phyloP scores from a whole-genome alignment of 345 rosid species.

The Garcia nutans region DNA sequence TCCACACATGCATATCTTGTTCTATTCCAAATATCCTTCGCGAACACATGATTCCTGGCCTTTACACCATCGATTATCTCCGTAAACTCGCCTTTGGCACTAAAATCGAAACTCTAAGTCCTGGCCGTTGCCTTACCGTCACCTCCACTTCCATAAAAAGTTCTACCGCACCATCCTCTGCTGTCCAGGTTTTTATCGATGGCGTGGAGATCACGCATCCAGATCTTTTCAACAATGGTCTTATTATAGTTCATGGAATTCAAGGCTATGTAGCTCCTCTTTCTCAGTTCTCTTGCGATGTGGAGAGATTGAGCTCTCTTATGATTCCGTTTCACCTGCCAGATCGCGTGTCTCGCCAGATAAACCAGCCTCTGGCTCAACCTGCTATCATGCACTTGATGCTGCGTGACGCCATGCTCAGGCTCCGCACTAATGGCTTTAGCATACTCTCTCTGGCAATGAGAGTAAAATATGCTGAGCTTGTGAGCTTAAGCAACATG shows the following conservation, averaged over 20 bases:
- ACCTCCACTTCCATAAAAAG: constrained; percentile 36
- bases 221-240: constrained; percentile 62
- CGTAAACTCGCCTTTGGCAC: constrained; percentile 54
- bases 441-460: constrained; percentile 52
- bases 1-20: constrained; percentile 50
- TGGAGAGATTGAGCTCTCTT: constrained; percentile 48
- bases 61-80: constrained; percentile 55
- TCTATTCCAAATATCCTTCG: constrained; percentile 50
- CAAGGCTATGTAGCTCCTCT: constrained; percentile 61
- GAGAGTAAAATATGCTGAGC: constrained; percentile 53
- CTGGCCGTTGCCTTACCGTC: constrained; percentile 63
- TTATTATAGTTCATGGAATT: constrained; percentile 55
- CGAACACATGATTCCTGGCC: constrained; percentile 68
- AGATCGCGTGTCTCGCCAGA: constrained; percentile 11
- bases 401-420: constrained; percentile 57
- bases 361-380: constrained; percentile 24
- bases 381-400: constrained; percentile 53
- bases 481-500: constrained; percentile 43
- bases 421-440: constrained; percentile 62
- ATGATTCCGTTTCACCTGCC: constrained; percentile 33
- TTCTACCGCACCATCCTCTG: constrained; percentile 17
- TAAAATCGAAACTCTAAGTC: constrained; percentile 52
- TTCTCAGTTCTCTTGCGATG: constrained; percentile 60
- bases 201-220: constrained; percentile 64
- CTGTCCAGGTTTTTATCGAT: constrained; percentile 44